These are phyloP conservation scores for Ramaria rubella DNA, from an alignment of 768 basidiomycete genomes.

Conservation along the genomic window DNA sequence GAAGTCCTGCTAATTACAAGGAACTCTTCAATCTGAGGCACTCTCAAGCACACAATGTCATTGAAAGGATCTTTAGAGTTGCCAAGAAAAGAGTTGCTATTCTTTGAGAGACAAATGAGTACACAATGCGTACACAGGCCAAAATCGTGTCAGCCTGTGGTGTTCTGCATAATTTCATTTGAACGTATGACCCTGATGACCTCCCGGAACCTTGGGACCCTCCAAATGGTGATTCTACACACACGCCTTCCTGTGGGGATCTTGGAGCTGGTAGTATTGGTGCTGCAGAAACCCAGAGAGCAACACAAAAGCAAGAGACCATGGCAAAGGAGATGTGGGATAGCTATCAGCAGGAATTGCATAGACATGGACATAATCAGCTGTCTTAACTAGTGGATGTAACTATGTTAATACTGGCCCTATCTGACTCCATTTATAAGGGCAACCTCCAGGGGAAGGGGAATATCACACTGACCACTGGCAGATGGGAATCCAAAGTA, in stretches of 20 bases:
- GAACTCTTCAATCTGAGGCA: conserved; percentile 39
- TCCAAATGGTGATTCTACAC: conserved; percentile 3
- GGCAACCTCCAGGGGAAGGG: too few relatives aligned
- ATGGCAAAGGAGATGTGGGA: conserved; percentile 30
- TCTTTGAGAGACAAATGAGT: conserved; percentile 10
- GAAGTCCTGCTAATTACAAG: conserved; percentile 28
- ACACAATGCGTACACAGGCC: conserved; percentile 23
- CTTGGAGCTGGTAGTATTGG: neutral
- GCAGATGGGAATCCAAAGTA: too few relatives aligned
- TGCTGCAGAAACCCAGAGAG: conserved; percentile 12
- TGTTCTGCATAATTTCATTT: too few relatives aligned
- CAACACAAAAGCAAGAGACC: conserved; percentile 17
- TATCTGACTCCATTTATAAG: too few relatives aligned
- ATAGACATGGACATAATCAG: neutral
- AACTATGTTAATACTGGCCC: neutral
- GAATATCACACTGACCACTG: too few relatives aligned
- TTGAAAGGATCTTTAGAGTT: conserved; percentile 35
- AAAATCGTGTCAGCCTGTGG: conserved; percentile 28
- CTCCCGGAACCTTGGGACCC: neutral
- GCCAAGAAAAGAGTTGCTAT: conserved; percentile 25
- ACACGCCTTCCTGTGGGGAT: neutral
- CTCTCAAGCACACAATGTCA: conserved; percentile 31
- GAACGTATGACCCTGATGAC: conserved; percentile 21
- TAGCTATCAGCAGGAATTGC: conserved; percentile 19
- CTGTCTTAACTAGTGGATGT: neutral